phyloP scores from a whole-genome alignment of 805 yeast species.

The Saccharomycopsis capsularis region DNA sequence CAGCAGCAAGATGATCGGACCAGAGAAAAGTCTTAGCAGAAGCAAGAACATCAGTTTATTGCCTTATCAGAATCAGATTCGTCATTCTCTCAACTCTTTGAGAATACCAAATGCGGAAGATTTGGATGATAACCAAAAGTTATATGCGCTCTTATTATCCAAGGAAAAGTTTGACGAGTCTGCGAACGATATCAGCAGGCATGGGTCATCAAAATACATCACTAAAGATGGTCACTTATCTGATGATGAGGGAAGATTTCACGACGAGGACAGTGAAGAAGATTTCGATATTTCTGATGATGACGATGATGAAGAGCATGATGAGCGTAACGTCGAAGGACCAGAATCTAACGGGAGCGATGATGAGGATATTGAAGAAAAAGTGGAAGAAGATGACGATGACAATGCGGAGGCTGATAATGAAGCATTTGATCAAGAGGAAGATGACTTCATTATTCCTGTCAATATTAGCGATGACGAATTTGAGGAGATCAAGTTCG shows the following conservation, averaged over 20 bases:
- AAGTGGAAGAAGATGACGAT: conserved; percentile 9
- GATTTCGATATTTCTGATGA: conserved; percentile 4
- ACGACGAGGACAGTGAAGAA: conserved; percentile 13
- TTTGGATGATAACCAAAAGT: conserved; percentile 17
- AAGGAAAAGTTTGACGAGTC: conserved; percentile 15
- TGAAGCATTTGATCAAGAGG: conserved; percentile 12
- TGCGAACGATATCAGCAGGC: conserved; percentile 8
- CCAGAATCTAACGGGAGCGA: not conserved
- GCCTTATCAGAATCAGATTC: conserved; percentile 18
- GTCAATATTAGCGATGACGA: conserved; percentile 13
- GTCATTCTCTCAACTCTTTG: conserved; percentile 14
- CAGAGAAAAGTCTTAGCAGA: conserved; percentile 18
- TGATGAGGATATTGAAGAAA: conserved; percentile 9
- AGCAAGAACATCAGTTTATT: conserved; percentile 16
- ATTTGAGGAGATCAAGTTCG: conserved; percentile 15
- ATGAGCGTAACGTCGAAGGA: conserved; percentile 3
- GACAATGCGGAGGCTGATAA: not conserved
- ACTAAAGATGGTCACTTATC: conserved; percentile 10
- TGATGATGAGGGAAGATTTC: conserved; percentile 20
- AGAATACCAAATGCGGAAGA: conserved; percentile 10
- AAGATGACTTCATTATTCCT: conserved; percentile 12
- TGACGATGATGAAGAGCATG: conserved; percentile 10
- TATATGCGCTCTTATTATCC: conserved; percentile 15
- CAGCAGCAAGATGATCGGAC: conserved; percentile 13
- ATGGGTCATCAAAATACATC: not conserved